Base-by-base conservation (phyloP, 2,329 filamentous ascomycete species). In the Nemania diffusa region DNA sequence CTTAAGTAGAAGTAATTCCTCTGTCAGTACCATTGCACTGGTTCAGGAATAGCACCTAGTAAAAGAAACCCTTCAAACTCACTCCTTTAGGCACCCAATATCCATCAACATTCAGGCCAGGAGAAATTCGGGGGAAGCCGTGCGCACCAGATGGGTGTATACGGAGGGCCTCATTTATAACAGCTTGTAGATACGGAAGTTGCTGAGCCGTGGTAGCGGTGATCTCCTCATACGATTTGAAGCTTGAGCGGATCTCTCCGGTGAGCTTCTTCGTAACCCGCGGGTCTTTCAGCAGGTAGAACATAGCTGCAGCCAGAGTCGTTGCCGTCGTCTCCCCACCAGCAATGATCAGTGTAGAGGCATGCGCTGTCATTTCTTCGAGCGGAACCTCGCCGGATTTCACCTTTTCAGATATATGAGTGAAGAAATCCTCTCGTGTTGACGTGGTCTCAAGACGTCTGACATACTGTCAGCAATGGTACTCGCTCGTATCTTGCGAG, bases 51-150 rank as follows among this genome's bases (percentile, higher is more conserved):
- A n/a, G n/a, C n/a, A n/a, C n/a, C n/a, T n/a, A n/a, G n/a, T n/a
- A n/a, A 26, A 13, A 24, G 44, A 24, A 11, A 20, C 1, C n/a
- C 24, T 52, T 32, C 13, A 11, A n/a, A 32, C 37, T 46, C 61
- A 65, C 69, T 17, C 68, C 65, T 17, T 46, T 58, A 4, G 71
- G 71, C 2, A 72, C 60, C 46, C 51, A 71, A 40, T 68, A 20
- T 0, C 67, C 69, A 32, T 67, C 67, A 8, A 71, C 52, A 0
- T 9, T 29, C 2, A 26, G 20, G 0, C 70, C 71, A 3, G 74
- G 74, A 7, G 73, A 75, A 8, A 74, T 37, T 7, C 70, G 48
- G 5, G 68, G 71, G 26, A 57, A 71, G 0, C 74, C 74, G 27
- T 73, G 70, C 0, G 76, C 22, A 5, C 65, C 67, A 2, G 68